These are phyloP conservation scores for Adansonia grandidieri DNA, from an alignment of 441 rosid genomes.

Conservation along the genomic window DNA sequence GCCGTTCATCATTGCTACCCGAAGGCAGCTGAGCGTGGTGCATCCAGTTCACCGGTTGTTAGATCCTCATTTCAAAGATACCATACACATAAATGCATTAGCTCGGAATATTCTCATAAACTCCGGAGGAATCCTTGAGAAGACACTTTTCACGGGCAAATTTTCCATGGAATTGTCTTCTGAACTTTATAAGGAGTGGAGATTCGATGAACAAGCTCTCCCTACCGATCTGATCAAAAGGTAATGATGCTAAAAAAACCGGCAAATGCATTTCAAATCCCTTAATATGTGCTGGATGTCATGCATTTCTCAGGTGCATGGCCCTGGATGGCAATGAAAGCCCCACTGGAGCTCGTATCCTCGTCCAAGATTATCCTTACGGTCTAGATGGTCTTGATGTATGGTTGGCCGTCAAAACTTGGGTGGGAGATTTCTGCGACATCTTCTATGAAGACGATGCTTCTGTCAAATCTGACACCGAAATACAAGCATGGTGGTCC, in stretches of 20 bases:
- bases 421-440: conserved; percentile 61
- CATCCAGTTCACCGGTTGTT: conserved; percentile 67
- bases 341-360: conserved; percentile 50
- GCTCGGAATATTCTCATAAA: conserved; percentile 52
- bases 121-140: conserved; percentile 70
- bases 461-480: conserved; percentile 47
- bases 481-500: conserved; percentile 78
- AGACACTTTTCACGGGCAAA: conserved; percentile 51
- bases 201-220: conserved; percentile 71
- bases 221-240: conserved; percentile 69
- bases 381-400: conserved; percentile 67
- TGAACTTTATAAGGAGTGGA: conserved; percentile 64
- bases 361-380: conserved; percentile 68
- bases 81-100: conserved; percentile 67
- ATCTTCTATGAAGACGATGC: conserved; percentile 56
- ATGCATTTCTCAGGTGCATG: conserved; percentile 46
- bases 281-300: neutral
- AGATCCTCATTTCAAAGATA: conserved; percentile 76
- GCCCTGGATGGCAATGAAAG: conserved; percentile 48
- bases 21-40: conserved; percentile 68
- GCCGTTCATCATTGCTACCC: conserved; percentile 73
- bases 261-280: neutral
- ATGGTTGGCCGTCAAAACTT: conserved; percentile 59
- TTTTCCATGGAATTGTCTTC: conserved; percentile 66
- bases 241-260: conserved; percentile 33